Evolutionary conservation across 2,329 filamentous ascomycete species (phyloP).

Genomic region (Penicillium aurantiogriseum): DNA sequence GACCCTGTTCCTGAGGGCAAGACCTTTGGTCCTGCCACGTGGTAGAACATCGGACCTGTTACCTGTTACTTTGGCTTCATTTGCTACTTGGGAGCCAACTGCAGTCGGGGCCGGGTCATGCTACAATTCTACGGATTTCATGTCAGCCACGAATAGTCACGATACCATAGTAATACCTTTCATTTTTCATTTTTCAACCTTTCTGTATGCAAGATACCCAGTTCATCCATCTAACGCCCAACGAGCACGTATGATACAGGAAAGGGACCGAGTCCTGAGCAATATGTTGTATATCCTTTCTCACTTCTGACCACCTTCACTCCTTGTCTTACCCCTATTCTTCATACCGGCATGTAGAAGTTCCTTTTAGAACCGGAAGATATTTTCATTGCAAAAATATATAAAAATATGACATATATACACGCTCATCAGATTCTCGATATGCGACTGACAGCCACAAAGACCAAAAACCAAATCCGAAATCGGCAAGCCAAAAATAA

Average conservation of each 20-base stretch:
- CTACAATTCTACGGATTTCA: neutral
- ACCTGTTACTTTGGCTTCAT: neutral
- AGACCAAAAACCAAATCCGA: neutral
- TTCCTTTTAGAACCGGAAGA: neutral
- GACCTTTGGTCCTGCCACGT: constrained; percentile 58
- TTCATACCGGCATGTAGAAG: too few species aligned
- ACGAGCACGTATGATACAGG: neutral
- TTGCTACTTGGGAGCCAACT: neutral
- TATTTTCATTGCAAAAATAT: neutral
- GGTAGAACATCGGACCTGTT: constrained; percentile 14
- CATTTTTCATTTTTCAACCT: neutral
- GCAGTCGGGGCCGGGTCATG: neutral
- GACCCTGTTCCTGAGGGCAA: constrained; percentile 52
- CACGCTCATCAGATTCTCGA: neutral
- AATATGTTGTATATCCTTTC: neutral
- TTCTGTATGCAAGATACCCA: neutral
- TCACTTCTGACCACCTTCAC: too few species aligned
- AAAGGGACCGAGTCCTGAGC: neutral
- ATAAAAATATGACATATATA: constrained; percentile 1
- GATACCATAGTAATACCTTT: neutral
- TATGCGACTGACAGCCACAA: neutral
- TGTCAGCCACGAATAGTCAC: neutral
- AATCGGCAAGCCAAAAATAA: neutral
- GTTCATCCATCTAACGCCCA: neutral
- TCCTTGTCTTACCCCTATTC: neutral